Evolutionary conservation across 2,329 filamentous ascomycete genomes (phyloP), one percentile per base, ranked within the genome.

Genomic region (Diaporthe helianthi): DNA sequence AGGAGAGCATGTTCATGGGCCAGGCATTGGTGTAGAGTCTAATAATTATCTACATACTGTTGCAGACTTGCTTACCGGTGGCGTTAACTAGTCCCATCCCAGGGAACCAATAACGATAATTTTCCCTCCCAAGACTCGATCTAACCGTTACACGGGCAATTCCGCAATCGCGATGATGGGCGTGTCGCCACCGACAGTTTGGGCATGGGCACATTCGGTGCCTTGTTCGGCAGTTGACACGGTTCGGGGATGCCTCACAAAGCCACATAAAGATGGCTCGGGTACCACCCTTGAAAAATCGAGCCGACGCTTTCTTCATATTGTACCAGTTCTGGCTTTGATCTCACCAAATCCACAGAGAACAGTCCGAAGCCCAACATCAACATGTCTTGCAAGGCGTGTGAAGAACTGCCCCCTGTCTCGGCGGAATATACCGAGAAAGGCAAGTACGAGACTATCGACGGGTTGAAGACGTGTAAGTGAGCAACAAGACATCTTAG

Each of bases 1-100:
- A 93, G 79, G 92, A 96, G 77, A 96, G 90, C 73, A 94, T 94
- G 92, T 94, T 90, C 77, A 92, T 89, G 82, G 92, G 92, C 61
- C 90, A 93, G 78, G 92, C 92, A 49, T 82, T 94, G 75, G 92
- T 94, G 69, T 93, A 85, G 75, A n/a, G n/a, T n/a, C n/a, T n/a
- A n/a, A n/a, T n/a, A n/a, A n/a, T n/a, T n/a, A n/a, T n/a, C n/a
- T n/a, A 55, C 51, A 33, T 26, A 19, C 26, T 8, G 29, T 41
- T 12, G 22, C 13, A 24, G 44, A 41, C 24, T 63, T 63, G 29
- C 24, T 49, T 19, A 7, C 36, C 19, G 58, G 8, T 29, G 58
- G 41, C 58, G 58, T 49, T 36, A 19, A 49, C n/a, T 49, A 36
- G 58, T 36, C 58, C 7, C 1, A 4, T n/a, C n/a, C n/a, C n/a